Base-by-base conservation (phyloP, 179 eudicot genomes). In the Sideroxylon spinosum region DNA sequence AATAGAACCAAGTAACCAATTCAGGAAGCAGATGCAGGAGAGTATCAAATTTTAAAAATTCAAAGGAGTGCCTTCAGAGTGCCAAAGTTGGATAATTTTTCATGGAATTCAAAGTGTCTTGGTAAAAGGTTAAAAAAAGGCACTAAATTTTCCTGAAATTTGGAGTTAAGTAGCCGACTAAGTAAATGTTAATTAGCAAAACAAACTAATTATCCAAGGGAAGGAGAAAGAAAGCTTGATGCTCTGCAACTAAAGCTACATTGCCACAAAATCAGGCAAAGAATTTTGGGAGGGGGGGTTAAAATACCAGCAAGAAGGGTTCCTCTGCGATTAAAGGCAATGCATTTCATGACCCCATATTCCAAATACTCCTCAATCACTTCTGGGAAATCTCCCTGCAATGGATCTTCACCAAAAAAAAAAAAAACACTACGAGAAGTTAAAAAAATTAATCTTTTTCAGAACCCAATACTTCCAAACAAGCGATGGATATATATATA, bases 371-470 rank as follows among this genome's bases (percentile, higher is more conserved):
- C 98, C 84, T 96, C 99, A 78, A 96, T 92, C 73, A 94, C 97
- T 67, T 96, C 99, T 0, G 98, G 99, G 53, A 92, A 96, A 88
- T 92, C 98, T 52, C 98, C 98, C 86, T 96, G 97, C 86, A 96
- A 80, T 20, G 98, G 98, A 86, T 92, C 99, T 95, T 66, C 79
- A 78, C 70, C 68, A 81, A 79, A 26, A 48, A 26, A 55, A 37
- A 49, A 60, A 29, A 6, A 44, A 13, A 25, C 17, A 46, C 13
- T 25, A 17, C 46, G 69, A 49, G 59, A 3, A 69, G 5, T 68
- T 3, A 25, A 5, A 22, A 20, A 56, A 22, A 83, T 7, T 29
- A 25, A 12, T 5, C 8, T 25, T 20, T n/a, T 37, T 9, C 22
- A 6, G 0, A 46, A 61, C 22, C 17, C 9, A 16, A 19, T 28